Conservation (phyloP, 768 basidiomycete genomes). For the Lactifluus pinguis region DNA sequence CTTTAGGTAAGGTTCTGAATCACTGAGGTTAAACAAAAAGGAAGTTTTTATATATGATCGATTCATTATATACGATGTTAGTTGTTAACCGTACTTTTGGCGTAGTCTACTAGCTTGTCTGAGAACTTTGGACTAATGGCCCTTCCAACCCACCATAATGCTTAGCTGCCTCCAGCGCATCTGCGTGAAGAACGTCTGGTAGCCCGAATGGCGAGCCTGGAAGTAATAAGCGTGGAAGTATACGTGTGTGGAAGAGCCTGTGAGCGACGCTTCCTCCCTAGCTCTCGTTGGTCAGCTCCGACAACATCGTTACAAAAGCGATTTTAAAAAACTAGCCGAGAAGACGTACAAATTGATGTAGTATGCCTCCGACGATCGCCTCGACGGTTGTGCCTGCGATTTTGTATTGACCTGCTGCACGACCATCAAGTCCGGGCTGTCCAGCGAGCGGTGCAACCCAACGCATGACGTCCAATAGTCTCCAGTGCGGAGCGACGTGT, state of each 20-base stretch:
- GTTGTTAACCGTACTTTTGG: neutral
- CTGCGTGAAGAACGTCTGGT: conserved; percentile 38
- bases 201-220: conserved; percentile 24
- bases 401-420: conserved; percentile 63
- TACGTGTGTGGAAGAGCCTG: conserved; percentile 34
- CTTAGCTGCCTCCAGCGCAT: conserved; percentile 35
- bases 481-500: conserved; percentile 68
- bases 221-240: conserved; percentile 31
- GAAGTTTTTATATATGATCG: too few relatives aligned
- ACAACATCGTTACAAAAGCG: neutral
- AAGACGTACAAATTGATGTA: conserved; percentile 65
- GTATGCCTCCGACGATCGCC: conserved; percentile 68
- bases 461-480: conserved; percentile 58
- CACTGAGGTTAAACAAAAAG: too few relatives aligned
- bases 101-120: neutral
- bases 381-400: conserved; percentile 71
- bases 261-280: conserved; percentile 35
- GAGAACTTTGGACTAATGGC: neutral
- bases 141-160: conserved; percentile 41
- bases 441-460: conserved; percentile 36
- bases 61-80: neutral
- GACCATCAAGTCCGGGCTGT: conserved; percentile 24
- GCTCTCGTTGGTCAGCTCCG: neutral
- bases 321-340: neutral
- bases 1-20: too few relatives aligned